These are phyloP conservation scores for Phytophthora constricta DNA, from an alignment of 352 stramenopile species.

Conservation along the genomic window DNA sequence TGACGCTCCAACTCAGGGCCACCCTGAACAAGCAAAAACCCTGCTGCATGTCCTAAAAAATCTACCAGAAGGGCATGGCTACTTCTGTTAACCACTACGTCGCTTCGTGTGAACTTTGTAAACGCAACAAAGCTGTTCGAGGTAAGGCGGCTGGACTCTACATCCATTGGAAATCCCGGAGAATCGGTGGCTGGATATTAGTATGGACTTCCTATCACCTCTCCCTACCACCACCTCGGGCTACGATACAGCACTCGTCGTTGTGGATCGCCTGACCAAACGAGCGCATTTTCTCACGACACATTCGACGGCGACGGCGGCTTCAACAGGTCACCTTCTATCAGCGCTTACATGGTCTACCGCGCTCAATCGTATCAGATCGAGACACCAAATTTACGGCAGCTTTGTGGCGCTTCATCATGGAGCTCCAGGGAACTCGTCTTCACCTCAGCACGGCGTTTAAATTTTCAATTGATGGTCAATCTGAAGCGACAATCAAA, in stretches of 20 bases:
- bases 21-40: not conserved
- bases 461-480: slow-evolving; percentile 2
- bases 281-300: slow-evolving; percentile 21
- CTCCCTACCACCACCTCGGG: not conserved
- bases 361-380: not conserved
- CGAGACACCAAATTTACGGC: slow-evolving; percentile 3
- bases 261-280: slow-evolving; percentile 20
- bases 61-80: slow-evolving; percentile 1
- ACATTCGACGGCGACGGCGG: not conserved
- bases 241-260: slow-evolving; percentile 13
- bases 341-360: slow-evolving; percentile 9
- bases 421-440: not conserved
- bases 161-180: not conserved
- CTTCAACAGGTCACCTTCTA: not conserved
- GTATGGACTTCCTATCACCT: slow-evolving; percentile 6
- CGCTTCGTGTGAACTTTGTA: not conserved
- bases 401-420: slow-evolving; percentile 5
- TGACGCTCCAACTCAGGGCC: not conserved
- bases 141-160: not conserved
- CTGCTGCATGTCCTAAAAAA: not conserved
- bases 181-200: slow-evolving; percentile 1
- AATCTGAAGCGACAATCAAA: slow-evolving; percentile 1
- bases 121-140: slow-evolving; percentile 2
- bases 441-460: slow-evolving; percentile 3
- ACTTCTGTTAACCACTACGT: not conserved